Conservation (phyloP, 306 rosid genomes). For the Acacia crassicarpa region DNA sequence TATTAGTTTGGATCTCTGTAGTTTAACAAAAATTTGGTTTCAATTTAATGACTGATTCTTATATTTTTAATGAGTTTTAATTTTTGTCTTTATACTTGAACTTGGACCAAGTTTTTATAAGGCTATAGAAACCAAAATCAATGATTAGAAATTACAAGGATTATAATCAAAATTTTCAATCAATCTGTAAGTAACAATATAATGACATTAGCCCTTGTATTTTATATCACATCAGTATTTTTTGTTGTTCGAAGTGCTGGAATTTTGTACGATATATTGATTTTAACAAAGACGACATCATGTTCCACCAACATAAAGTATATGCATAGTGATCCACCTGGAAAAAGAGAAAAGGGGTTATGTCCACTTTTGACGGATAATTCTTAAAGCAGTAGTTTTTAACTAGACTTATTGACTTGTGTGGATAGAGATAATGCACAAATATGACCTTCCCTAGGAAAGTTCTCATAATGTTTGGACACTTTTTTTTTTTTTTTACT, state of each 20-base stretch:
- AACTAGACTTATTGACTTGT: neutral
- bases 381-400: neutral
- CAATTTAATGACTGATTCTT: no score
- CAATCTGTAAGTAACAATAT: no score
- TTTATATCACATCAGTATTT: neutral
- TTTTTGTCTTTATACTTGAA: no score
- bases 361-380: neutral
- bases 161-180: no score
- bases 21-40: no score
- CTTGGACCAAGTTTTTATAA: no score
- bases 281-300: neutral
- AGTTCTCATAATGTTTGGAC: neutral
- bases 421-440: neutral
- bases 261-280: neutral
- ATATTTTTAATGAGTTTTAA: no score
- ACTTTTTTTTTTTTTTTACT: neutral
- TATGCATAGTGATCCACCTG: neutral
- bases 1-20: no score
- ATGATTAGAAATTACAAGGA: no score
- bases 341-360: neutral
- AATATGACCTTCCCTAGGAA: neutral
- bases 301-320: neutral
- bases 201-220: no score
- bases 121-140: no score
- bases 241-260: no score